These are phyloP conservation scores for Sugiyamaella smithiae DNA, from an alignment of 805 yeast genomes.

Conservation along the genomic window DNA sequence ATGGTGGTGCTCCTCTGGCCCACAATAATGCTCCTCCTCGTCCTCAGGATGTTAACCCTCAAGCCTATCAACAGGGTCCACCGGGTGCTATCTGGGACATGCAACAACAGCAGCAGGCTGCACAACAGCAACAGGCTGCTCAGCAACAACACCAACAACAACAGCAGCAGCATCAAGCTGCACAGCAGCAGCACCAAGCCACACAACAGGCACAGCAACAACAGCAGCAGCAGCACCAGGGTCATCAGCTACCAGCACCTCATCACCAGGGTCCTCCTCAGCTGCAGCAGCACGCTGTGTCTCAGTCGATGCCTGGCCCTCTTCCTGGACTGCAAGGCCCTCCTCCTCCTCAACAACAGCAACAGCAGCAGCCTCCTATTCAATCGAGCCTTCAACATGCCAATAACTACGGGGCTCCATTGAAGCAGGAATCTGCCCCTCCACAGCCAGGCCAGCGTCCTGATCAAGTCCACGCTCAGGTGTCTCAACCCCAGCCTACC, in stretches of 20 bases:
- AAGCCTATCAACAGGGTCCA: conserved; percentile 55
- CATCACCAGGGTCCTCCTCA: conserved; percentile 7
- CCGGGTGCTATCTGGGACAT: conserved; percentile 44
- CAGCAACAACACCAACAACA: conserved; percentile 24
- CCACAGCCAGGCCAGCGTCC: conserved; percentile 44
- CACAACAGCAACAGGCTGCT: conserved; percentile 23
- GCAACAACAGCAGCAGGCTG: conserved; percentile 26
- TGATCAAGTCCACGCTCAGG: conserved; percentile 28
- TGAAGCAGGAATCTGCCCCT: conserved; percentile 1
- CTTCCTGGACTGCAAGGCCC: conserved; percentile 5
- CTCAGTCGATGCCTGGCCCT: neutral
- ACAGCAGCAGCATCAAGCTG: conserved; percentile 23
- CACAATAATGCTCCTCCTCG: conserved; percentile 53
- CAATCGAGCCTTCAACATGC: neutral
- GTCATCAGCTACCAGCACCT: neutral
- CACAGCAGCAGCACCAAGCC: conserved; percentile 22
- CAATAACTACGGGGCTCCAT: neutral
- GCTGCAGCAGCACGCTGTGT: conserved; percentile 15
- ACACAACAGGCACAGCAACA: neutral
- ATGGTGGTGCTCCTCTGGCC: conserved; percentile 21
- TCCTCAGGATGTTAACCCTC: conserved; percentile 55
- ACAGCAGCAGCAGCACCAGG: conserved; percentile 20
- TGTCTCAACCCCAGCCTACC: conserved; percentile 25
- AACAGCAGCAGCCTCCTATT: conserved; percentile 58
- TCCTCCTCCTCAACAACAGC: conserved; percentile 18